Evolutionary conservation across 495 filamentous ascomycete species (phyloP).

Genomic region (Podospora anserina): DNA sequence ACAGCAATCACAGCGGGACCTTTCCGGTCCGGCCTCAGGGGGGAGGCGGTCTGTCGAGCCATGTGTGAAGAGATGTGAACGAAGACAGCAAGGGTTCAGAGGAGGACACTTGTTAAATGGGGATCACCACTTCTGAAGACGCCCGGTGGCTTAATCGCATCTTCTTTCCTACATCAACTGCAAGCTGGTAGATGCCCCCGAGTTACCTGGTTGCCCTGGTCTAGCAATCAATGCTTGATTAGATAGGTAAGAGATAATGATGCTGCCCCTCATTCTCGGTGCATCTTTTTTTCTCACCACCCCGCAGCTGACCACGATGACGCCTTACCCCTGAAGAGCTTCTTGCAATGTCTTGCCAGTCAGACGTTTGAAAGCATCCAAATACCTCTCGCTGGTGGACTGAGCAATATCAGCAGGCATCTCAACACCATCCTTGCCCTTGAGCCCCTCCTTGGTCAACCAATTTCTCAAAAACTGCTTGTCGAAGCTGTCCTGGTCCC

Average conservation of each 20-base stretch:
- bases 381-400: conserved; percentile 56
- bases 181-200: neutral
- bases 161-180: neutral
- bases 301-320: neutral
- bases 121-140: neutral
- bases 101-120: neutral
- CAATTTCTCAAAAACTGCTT: conserved; percentile 92
- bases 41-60: neutral
- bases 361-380: conserved; percentile 42
- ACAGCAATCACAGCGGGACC: neutral
- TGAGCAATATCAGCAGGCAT: conserved; percentile 65
- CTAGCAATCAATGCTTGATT: neutral
- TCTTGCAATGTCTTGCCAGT: conserved; percentile 45
- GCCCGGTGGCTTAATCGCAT: neutral
- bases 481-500: conserved; percentile 76
- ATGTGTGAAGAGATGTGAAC: neutral
- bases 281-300: neutral
- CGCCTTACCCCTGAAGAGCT: conserved; percentile 23
- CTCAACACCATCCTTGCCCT: conserved; percentile 61
- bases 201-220: neutral
- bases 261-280: neutral
- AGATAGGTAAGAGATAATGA: neutral
- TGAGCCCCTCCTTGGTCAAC: conserved; percentile 68
- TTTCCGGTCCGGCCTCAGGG: neutral
- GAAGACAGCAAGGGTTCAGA: neutral